phyloP scores from a whole-genome alignment of 306 rosid species.

The Acacia confusa region DNA sequence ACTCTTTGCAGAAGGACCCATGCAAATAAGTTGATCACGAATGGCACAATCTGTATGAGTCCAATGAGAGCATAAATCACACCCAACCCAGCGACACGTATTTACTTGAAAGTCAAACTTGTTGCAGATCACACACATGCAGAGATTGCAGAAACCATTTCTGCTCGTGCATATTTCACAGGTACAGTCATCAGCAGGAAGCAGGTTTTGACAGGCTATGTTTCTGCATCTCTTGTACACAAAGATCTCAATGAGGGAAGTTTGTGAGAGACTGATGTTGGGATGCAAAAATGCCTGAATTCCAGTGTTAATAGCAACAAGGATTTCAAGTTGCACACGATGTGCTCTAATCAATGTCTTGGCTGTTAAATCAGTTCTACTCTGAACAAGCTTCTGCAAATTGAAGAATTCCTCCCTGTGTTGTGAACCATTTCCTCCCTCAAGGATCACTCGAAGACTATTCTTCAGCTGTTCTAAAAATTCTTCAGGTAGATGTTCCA shows the following conservation, averaged over 20 bases:
- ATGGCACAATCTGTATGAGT: constrained; percentile 99
- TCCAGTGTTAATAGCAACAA: constrained; percentile 91
- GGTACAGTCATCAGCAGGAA: constrained; percentile 94
- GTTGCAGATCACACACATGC: constrained; percentile 97
- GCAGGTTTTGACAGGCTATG: constrained; percentile 89
- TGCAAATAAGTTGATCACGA: constrained; percentile 79
- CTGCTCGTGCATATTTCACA: constrained; percentile 79
- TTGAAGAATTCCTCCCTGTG: constrained; percentile 81
- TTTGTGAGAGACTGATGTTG: constrained; percentile 80
- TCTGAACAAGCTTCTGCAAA: constrained; percentile 84
- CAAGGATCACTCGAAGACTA: constrained; percentile 75
- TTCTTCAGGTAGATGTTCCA: constrained; percentile 81
- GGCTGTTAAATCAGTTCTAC: constrained; percentile 81
- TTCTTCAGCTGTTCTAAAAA: constrained; percentile 80
- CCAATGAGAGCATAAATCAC: constrained; percentile 97
- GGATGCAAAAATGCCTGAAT: constrained; percentile 97
- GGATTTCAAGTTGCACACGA: constrained; percentile 89
- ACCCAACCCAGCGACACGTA: constrained; percentile 98
- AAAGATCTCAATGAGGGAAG: constrained; percentile 81
- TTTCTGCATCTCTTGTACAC: constrained; percentile 92
- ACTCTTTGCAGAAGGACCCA: constrained; percentile 73
- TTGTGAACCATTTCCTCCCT: constrained; percentile 85
- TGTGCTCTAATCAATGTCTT: constrained; percentile 88
- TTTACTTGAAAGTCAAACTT: constrained; percentile 98
- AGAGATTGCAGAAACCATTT: constrained; percentile 97